Base-by-base conservation (phyloP, 441 rosid genomes). In the Erysimum cheiri region DNA sequence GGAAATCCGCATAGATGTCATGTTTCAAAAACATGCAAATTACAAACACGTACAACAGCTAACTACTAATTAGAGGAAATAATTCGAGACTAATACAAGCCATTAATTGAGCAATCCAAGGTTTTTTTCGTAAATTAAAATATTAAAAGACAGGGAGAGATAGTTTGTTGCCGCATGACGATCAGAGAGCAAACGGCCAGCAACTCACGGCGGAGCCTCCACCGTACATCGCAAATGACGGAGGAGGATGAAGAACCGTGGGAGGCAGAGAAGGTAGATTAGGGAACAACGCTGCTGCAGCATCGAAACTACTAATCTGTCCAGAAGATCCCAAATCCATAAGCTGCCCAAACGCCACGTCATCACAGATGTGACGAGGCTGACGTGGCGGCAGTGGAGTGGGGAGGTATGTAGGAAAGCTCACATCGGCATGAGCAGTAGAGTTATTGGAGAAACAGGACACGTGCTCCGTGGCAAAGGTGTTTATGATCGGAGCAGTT, bases 391-490 rank as follows among this genome's bases (percentile, higher is more conserved):
- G 60, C 35, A 68, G 71, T 32, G 72, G 77, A 15, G 72, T 48
- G 3, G 72, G 50, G 44, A 74, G 57, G 36, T 50, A 60, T 0
- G 73, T 32, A 6, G 64, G 44, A 44, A 67, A 74, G 50, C 73
- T 53, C 31, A 5, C 37, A 24, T 48, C 36, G 14, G 64, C n/a
- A n/a, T 46, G 69, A 57, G 53, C 84, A 0, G 76, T 68, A 3
- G 84, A 81, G 64, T 74, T 82, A 78, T 86, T 93, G 98, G 97
- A 93, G 98, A 93, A 93, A 91, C 97, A 93, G 98, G 98, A 87
- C 97, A 93, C 97, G 97, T 93, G 98, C 97, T 87, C 91, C 28
- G 75, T 46, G 29, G 59, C 50, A 36, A 71, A 78, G 74, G 81
- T 77, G 68, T 85, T 87, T 1, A 64, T 85, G 36, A 87, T 80